Evolutionary conservation across 116 monocot species (phyloP).

Genomic region (Dioscorea cayenensis): DNA sequence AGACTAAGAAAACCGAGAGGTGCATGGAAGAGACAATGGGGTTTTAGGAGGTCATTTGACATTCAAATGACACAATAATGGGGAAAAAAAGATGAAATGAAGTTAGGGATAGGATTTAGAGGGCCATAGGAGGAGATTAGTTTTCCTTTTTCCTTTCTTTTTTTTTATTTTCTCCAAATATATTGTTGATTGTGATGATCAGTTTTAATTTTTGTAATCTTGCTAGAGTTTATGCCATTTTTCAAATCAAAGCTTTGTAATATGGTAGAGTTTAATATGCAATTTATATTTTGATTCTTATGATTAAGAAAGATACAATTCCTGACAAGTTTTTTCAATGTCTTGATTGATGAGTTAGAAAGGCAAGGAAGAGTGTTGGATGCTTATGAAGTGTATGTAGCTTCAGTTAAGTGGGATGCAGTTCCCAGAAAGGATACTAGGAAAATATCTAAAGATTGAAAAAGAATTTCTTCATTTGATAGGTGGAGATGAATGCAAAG

Average conservation of each 20-base stretch:
- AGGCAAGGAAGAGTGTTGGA: conserved; percentile 37
- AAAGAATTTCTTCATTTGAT: neutral
- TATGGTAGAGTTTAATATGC: conserved; percentile 56
- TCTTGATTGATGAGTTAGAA: conserved; percentile 40
- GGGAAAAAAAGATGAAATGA: too few species aligned
- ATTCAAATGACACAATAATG: too few species aligned
- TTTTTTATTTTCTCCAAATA: too few species aligned
- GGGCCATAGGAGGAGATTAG: too few species aligned
- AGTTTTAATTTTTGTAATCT: too few species aligned
- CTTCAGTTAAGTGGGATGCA: conserved; percentile 55
- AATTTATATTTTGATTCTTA: conserved; percentile 31
- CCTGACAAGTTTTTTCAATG: conserved; percentile 46
- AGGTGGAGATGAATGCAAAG: neutral
- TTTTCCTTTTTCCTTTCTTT: too few species aligned
- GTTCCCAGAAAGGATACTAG: conserved; percentile 18
- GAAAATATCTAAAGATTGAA: conserved; percentile 2
- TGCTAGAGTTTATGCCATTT: too few species aligned
- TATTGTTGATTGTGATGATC: too few species aligned
- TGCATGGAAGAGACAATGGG: too few species aligned
- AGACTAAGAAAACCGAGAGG: too few species aligned
- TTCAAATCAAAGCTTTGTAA: conserved; percentile 56
- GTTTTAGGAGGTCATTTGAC: too few species aligned
- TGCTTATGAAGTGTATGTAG: conserved; percentile 50
- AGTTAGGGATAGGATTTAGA: too few species aligned
- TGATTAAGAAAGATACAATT: conserved; percentile 37